Evolutionary conservation across 768 basidiomycete species (phyloP), one percentile per base, ranked within the genome.

Genomic region (Russula ochroleuca): DNA sequence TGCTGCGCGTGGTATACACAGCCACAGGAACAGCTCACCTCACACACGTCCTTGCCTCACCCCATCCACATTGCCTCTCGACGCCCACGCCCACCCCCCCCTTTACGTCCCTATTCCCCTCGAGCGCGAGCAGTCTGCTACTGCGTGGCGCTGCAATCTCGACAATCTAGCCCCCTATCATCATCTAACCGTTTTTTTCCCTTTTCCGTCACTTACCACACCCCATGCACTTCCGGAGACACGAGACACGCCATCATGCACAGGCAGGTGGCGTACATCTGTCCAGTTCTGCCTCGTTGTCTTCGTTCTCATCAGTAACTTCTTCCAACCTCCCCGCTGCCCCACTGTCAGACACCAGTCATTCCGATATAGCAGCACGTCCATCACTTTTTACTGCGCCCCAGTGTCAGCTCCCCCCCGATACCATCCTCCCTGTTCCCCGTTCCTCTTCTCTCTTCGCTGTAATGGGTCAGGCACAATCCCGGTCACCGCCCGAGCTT

Each of bases 271-370:
- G 61, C 70, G 72, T 78, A 69, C 74, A 75, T 59, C 68, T 74
- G 63, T 73, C 77, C 69, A 72, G 73, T 63, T 70, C 72, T 58
- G 74, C 74, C 71, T 78, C 78, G 50, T 73, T 75, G 63, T 74
- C 77, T 37, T 77, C 79, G 72, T 77, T 80, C 71, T 71, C 77
- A 67, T 76, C 80, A 70, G 75, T 79, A 64, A 72, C 72, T 65
- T 73, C 77, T 61, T 75, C 77, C 69, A 77, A 77, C 75, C 72
- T 74, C 67, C 76, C 72, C 67, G 73, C 73, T 69, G 72, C 71
- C 53, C 68, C 72, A 56, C 71, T 73, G 64, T 73, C 77, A 62
- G 72, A 70, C 68, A 72, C 75, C 58, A 74, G 72, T 63, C 73
- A 70, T 71, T 78, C 78, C 69, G 77, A 79, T 74, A 75, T 77